These are phyloP conservation scores for Trichoderma orchidacearum DNA, from an alignment of 495 filamentous ascomycete genomes.

Conservation along the genomic window DNA sequence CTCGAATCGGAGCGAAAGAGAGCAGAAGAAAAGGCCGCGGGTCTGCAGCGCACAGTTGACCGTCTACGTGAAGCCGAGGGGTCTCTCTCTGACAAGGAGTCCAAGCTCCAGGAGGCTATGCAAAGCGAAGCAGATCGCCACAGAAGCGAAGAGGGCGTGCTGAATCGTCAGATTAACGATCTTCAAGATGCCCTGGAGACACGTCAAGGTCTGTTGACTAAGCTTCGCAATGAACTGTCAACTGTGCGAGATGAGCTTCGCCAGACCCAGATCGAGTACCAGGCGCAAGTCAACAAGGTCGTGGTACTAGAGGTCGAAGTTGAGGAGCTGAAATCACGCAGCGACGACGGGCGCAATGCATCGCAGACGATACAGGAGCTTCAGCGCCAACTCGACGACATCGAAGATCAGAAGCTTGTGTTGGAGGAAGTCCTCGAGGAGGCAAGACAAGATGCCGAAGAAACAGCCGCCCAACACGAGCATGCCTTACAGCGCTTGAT, in stretches of 20 bases:
- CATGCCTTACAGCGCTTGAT: slow-evolving; percentile 47
- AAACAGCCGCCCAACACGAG: slow-evolving; percentile 71
- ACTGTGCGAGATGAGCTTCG: slow-evolving; percentile 53
- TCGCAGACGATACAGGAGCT: slow-evolving; percentile 73
- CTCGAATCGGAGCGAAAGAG: slow-evolving; percentile 52
- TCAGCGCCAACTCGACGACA: slow-evolving; percentile 67
- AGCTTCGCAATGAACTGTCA: slow-evolving; percentile 35
- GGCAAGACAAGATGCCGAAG: slow-evolving; percentile 54
- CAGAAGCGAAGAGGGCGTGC: slow-evolving; percentile 21
- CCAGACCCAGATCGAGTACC: slow-evolving; percentile 48
- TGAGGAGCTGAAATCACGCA: slow-evolving; percentile 30
- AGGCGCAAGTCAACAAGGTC: slow-evolving; percentile 49
- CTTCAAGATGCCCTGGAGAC: slow-evolving; percentile 30
- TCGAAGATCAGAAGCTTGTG: slow-evolving; percentile 82
- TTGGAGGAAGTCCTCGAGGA: slow-evolving; percentile 73
- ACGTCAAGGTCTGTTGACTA: slow-evolving; percentile 24
- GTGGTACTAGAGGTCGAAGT: slow-evolving; percentile 72
- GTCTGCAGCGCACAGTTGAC: slow-evolving; percentile 60
- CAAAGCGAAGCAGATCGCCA: slow-evolving; percentile 28
- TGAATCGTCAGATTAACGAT: slow-evolving; percentile 29
- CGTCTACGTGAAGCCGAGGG: slow-evolving; percentile 56
- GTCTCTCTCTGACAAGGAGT: slow-evolving; percentile 49
- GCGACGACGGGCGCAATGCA: slow-evolving; percentile 54
- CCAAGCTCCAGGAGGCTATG: slow-evolving; percentile 42
- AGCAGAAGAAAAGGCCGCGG: slow-evolving; percentile 52